Conservation (phyloP, 768 basidiomycete species). For the Suillus occidentalis region DNA sequence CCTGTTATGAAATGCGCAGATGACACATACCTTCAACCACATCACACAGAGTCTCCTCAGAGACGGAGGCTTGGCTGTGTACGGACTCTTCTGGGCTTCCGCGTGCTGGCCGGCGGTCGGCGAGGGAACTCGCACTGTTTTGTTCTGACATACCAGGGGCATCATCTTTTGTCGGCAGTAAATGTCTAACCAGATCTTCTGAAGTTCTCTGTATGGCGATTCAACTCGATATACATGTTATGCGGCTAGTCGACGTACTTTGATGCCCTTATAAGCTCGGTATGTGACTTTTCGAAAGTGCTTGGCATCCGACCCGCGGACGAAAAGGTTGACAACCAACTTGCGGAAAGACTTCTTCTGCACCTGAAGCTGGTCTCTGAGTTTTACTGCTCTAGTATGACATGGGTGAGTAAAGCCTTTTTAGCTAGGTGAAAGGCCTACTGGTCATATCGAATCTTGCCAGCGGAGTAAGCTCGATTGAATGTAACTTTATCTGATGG, state of each 20-base stretch:
- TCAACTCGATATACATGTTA: not conserved
- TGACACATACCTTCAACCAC: not conserved
- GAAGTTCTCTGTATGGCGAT: not conserved
- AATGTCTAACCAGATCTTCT: not conserved
- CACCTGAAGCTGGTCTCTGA: too few species aligned
- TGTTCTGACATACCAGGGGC: not conserved
- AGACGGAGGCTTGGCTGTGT: not conserved
- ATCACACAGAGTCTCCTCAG: not conserved
- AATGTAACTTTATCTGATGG: too few species aligned
- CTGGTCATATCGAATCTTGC: too few species aligned
- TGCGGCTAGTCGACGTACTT: not conserved
- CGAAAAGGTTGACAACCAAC: too few species aligned
- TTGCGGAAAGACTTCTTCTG: too few species aligned
- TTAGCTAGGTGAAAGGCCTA: too few species aligned
- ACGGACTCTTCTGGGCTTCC: not conserved
- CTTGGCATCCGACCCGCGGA: too few species aligned
- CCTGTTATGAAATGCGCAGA: not conserved
- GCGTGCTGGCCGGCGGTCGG: not conserved
- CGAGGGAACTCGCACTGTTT: not conserved
- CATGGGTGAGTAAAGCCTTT: too few species aligned
- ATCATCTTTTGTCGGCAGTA: not conserved
- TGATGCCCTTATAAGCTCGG: not conserved
- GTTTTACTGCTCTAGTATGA: too few species aligned
- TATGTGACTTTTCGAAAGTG: not conserved
- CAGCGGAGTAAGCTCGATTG: too few species aligned